Conservation (phyloP, 208 protist species). For the Trypanosoma melophagium region DNA sequence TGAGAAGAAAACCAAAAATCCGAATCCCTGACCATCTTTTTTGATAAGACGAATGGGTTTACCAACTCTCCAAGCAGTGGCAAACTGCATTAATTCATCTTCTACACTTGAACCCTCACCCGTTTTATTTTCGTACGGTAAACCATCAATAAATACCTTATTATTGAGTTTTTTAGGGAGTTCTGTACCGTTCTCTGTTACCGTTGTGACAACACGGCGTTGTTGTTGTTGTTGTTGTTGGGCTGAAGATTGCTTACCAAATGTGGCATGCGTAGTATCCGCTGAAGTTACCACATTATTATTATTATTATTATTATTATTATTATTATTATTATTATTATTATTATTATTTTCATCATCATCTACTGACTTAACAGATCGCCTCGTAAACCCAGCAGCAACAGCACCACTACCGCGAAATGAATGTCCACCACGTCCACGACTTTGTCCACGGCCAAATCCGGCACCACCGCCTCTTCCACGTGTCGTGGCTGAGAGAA, state of each 20-base stretch:
- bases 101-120: constrained; percentile 64
- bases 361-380: not conserved
- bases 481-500: too few species aligned
- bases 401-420: constrained; percentile 3
- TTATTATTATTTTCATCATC: constrained; percentile 8
- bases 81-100: constrained; percentile 85
- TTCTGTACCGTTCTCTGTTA: constrained; percentile 75
- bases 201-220: constrained; percentile 52
- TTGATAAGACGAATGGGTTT: constrained; percentile 87
- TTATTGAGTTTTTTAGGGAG: constrained; percentile 83
- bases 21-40: constrained; percentile 87
- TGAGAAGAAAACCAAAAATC: constrained; percentile 86
- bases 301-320: constrained; percentile 10
- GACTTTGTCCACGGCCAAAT: constrained; percentile 21
- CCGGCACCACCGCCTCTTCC: not conserved
- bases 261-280: not conserved
- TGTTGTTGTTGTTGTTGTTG: not conserved
- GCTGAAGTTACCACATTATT: not conserved
- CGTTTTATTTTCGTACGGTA: constrained; percentile 74
- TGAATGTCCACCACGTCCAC: constrained; percentile 22
- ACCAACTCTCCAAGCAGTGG: constrained; percentile 81
- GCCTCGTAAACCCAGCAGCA: not conserved
- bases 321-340: not conserved
- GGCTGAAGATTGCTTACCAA: not conserved
- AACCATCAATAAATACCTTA: constrained; percentile 89